Evolutionary conservation across 2,329 filamentous ascomycete species (phyloP), one percentile per base, ranked within the genome.

Genomic region (Claviceps purpurea): DNA sequence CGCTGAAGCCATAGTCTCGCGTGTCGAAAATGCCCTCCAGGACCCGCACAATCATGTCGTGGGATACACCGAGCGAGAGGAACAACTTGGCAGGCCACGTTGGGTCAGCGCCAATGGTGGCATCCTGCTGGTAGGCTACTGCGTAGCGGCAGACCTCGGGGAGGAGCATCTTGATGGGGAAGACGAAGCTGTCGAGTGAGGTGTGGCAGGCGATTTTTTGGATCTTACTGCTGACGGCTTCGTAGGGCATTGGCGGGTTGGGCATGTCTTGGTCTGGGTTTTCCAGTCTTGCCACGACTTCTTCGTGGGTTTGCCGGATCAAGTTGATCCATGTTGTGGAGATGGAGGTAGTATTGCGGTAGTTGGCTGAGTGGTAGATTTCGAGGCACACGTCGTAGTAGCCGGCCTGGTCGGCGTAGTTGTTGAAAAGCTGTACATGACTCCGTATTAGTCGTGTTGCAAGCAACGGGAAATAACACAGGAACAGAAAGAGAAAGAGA

Each of bases 301-400:
- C 75, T 30, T 75, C 69, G 62, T 91, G 85, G 5, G 82, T 81
- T 56, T 83, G 77, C 54, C 87, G 78, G 56, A 98, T 81, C 20
- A 96, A 75, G 59, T 84, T 84, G 62, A 82, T 77, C 93, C 93
- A 98, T 3, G 89, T 94, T 42, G 83, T 76, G 51, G 79, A 77
- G 60, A 98, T 93, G 56, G 93, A 87, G 43, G 87, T 82, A 1
- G 88, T 77, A 61, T 91, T 94, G 60, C 91, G 85, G 72, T 95
- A 88, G 67, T 97, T 89, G 46, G 91, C 91, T 1, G 85, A 81
- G 66, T 94, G 85, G 72, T 90, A 97, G 62, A 98, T 95, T 54
- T 91, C 76, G 8, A 98, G 79, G 64, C 88, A 95, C 49, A 98
- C 79, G 64, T 97, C 93, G 69, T 89, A 91, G 74, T 98, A 98